phyloP scores from a whole-genome alignment of 148 eudicot species.

The Persicaria tinctoria region DNA sequence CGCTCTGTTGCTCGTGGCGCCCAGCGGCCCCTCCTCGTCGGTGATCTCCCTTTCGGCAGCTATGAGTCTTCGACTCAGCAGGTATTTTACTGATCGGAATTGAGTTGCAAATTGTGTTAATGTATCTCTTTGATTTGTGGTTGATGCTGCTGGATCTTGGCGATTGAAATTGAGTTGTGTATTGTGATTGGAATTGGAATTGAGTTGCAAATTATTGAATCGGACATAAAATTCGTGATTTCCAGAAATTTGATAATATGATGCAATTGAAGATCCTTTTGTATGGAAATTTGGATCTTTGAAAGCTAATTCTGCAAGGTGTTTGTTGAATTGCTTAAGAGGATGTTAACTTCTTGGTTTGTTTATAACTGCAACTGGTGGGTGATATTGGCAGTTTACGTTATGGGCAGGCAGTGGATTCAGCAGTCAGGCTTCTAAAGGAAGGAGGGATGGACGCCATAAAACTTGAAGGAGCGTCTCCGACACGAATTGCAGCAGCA shows the following conservation, averaged over 20 bases:
- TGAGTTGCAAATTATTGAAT: too few species aligned
- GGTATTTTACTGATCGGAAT: slow-evolving; percentile 28
- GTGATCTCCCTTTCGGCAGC: slow-evolving; percentile 82
- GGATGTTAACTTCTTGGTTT: neutral
- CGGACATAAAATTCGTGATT: too few species aligned
- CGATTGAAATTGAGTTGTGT: too few species aligned
- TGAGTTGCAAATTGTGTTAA: neutral
- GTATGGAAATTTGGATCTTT: neutral
- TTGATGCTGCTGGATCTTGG: neutral
- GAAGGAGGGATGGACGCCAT: slow-evolving; percentile 99
- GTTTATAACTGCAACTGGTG: slow-evolving; percentile 11
- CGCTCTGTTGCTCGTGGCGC: slow-evolving; percentile 92
- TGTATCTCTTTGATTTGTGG: neutral
- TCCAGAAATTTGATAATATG: neutral
- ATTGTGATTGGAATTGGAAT: too few species aligned
- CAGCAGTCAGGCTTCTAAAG: slow-evolving; percentile 79
- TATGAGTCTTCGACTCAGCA: slow-evolving; percentile 71
- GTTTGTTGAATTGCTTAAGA: neutral
- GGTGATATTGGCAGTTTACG: slow-evolving; percentile 40
- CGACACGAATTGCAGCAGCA: slow-evolving; percentile 81
- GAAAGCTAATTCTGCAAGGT: neutral
- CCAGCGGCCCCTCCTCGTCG: slow-evolving; percentile 67
- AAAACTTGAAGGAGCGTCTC: slow-evolving; percentile 89
- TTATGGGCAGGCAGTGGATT: slow-evolving; percentile 87
- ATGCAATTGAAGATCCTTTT: neutral